Evolutionary conservation across 1,139 yeast species (phyloP).

Genomic region (Debaryomyces sp.): DNA sequence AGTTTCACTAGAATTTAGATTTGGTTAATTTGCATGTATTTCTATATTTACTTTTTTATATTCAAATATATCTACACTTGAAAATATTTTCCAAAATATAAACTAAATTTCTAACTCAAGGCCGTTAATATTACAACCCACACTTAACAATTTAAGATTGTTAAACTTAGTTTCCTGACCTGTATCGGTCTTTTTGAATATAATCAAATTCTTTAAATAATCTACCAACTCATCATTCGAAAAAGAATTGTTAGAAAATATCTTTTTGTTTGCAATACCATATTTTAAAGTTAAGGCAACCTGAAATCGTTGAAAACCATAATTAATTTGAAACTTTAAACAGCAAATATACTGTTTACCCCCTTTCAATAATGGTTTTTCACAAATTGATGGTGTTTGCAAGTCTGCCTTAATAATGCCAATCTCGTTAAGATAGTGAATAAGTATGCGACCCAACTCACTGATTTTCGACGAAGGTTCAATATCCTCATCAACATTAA

Average conservation of each 20-base stretch:
- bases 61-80: not conserved
- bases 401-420: conserved; percentile 5
- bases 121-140: conserved; percentile 11
- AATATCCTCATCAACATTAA: not conserved
- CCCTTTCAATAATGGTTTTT: not conserved
- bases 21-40: conserved; percentile 2
- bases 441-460: conserved; percentile 10
- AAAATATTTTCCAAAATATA: not conserved
- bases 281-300: conserved; percentile 6
- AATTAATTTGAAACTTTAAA: conserved; percentile 7
- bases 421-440: conserved; percentile 4
- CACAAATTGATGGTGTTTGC: not conserved
- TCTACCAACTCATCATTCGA: conserved; percentile 9
- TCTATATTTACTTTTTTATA: not conserved
- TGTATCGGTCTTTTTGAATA: conserved; percentile 1
- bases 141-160: conserved; percentile 1
- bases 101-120: conserved; percentile 12
- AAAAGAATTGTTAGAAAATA: not conserved
- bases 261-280: not conserved
- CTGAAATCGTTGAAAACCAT: conserved; percentile 5
- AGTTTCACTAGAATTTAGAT: conserved; percentile 6
- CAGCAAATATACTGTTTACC: conserved; percentile 5
- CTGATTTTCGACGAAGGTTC: conserved; percentile 10
- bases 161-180: not conserved
- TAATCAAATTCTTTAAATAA: conserved; percentile 9